A percentile compares a stretch with the other conserved stretches of the same genome.
phyloP scores from a whole-genome alignment of 495 filamentous ascomycete genomes.

The Chaetomium fimeti region DNA sequence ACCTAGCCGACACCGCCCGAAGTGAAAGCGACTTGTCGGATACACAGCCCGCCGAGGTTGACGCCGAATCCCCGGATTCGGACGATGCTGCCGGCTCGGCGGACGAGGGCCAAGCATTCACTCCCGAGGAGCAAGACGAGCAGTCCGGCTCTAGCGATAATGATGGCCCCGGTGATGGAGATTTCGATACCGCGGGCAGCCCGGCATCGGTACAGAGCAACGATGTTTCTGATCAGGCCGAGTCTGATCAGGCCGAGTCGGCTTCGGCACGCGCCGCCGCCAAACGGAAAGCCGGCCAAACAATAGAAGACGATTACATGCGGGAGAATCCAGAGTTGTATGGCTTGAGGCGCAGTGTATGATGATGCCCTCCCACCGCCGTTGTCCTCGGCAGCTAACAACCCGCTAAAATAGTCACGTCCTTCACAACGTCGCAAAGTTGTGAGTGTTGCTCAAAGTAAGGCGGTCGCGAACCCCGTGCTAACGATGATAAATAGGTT shows the following conservation, averaged over 20 bases:
- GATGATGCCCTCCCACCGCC: constrained; percentile 30
- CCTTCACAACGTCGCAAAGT: constrained; percentile 51
- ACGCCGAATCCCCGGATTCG: constrained; percentile 43
- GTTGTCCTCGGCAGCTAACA: constrained; percentile 37
- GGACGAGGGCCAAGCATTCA: constrained; percentile 62
- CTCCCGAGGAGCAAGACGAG: constrained; percentile 35
- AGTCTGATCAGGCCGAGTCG: constrained; percentile 64
- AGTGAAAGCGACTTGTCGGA: constrained; percentile 53
- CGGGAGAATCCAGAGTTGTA: constrained; percentile 93
- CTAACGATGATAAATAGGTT: constrained; percentile 50
- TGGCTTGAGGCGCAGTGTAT: constrained; percentile 85
- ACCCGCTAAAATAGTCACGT: constrained; percentile 43
- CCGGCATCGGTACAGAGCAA: constrained; percentile 52
- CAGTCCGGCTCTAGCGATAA: constrained; percentile 56
- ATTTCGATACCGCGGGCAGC: constrained; percentile 69
- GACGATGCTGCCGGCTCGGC: constrained; percentile 59
- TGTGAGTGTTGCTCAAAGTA: constrained; percentile 41
- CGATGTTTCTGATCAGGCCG: constrained; percentile 35
- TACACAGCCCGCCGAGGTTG: constrained; percentile 37
- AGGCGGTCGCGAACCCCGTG: background rate
- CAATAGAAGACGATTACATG: constrained; percentile 77
- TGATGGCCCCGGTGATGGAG: constrained; percentile 75
- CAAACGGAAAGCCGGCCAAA: constrained; percentile 70
- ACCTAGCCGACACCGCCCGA: constrained; percentile 34
- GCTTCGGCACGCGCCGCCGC: constrained; percentile 59